A percentile compares a stretch with the other conserved stretches of the same genome.
Evolutionary conservation across 805 yeast species (phyloP).

Genomic region (Candida pini): DNA sequence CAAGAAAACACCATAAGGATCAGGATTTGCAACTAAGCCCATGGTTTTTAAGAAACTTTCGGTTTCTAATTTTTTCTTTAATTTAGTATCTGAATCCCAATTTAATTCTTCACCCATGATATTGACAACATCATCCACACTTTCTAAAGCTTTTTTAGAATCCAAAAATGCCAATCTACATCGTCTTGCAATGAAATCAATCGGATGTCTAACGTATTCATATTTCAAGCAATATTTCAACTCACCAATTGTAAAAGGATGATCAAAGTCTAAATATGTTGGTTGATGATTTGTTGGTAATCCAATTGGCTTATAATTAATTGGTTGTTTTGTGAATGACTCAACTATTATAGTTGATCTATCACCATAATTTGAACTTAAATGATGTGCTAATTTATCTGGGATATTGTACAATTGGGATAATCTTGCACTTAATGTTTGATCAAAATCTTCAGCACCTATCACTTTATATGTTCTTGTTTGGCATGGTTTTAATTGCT

Average conservation of each 20-base stretch:
- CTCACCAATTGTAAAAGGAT: slow-evolving; percentile 90
- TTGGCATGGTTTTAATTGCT: slow-evolving; percentile 37
- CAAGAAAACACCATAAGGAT: slow-evolving; percentile 18
- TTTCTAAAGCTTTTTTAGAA: slow-evolving; percentile 72
- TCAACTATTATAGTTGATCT: slow-evolving; percentile 77
- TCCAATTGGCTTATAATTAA: slow-evolving; percentile 61
- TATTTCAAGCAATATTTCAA: slow-evolving; percentile 71
- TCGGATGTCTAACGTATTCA: slow-evolving; percentile 84
- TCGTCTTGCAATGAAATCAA: slow-evolving; percentile 90
- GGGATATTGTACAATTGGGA: slow-evolving; percentile 74
- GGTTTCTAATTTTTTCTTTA: slow-evolving; percentile 46
- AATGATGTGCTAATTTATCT: slow-evolving; percentile 70
- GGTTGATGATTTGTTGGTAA: slow-evolving; percentile 3
- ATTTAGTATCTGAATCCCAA: slow-evolving; percentile 63
- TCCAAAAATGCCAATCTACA: slow-evolving; percentile 89
- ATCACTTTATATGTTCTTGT: slow-evolving; percentile 53
- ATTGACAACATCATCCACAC: slow-evolving; percentile 81
- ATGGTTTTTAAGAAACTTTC: slow-evolving; percentile 55
- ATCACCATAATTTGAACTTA: slow-evolving; percentile 84
- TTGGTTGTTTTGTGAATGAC: slow-evolving; percentile 40
- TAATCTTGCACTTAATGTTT: slow-evolving; percentile 68
- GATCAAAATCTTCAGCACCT: slow-evolving; percentile 80
- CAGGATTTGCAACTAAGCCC: slow-evolving; percentile 36
- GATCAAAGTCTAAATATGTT: slow-evolving; percentile 49
- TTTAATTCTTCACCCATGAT: slow-evolving; percentile 74